Percentiles rank a stretch among this genome's conserved stretches.
phyloP scores from a whole-genome alignment of 108 stramenopile genomes.

The Stephanodiscus triporus region DNA sequence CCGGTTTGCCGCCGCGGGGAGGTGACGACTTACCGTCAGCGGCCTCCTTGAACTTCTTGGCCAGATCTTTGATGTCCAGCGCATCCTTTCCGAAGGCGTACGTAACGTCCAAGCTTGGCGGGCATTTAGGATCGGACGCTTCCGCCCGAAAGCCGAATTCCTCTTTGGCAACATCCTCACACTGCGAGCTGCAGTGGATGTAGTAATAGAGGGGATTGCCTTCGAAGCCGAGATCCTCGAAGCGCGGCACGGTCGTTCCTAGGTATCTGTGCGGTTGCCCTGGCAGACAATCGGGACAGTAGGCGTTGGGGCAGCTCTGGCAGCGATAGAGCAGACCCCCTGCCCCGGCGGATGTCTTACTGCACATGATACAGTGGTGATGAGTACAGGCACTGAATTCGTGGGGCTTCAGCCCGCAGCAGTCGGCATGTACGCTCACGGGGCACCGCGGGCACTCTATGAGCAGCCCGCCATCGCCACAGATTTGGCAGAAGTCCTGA shows the following conservation, averaged over 20 bases:
- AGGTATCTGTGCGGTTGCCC: slow-evolving; percentile 33
- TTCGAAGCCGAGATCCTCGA: slow-evolving; percentile 53
- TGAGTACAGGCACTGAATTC: slow-evolving; percentile 72
- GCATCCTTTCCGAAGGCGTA: slow-evolving; percentile 53
- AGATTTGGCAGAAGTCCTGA: slow-evolving; percentile 67
- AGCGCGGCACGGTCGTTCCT: slow-evolving; percentile 46
- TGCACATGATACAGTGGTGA: slow-evolving; percentile 75
- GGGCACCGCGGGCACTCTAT: slow-evolving; percentile 74
- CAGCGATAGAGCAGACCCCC: slow-evolving; percentile 91
- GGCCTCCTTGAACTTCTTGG: slow-evolving; percentile 32
- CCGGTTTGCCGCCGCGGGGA: background rate
- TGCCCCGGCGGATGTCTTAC: slow-evolving; percentile 53
- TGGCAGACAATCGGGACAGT: slow-evolving; percentile 88
- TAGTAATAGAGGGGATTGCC: slow-evolving; percentile 52
- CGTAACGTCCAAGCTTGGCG: slow-evolving; percentile 47
- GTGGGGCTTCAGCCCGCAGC: slow-evolving; percentile 49
- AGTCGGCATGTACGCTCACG: slow-evolving; percentile 49
- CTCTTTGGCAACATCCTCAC: slow-evolving; percentile 48
- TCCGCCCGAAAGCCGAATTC: slow-evolving; percentile 47
- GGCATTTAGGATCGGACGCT: slow-evolving; percentile 42
- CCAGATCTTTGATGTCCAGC: slow-evolving; percentile 27
- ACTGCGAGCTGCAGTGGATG: slow-evolving; percentile 65
- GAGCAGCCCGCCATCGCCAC: slow-evolving; percentile 81
- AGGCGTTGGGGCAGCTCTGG: slow-evolving; percentile 66
- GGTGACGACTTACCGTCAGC: background rate